These are phyloP conservation scores for Trametes gibbosa DNA, from an alignment of 768 basidiomycete genomes.

Conservation along the genomic window DNA sequence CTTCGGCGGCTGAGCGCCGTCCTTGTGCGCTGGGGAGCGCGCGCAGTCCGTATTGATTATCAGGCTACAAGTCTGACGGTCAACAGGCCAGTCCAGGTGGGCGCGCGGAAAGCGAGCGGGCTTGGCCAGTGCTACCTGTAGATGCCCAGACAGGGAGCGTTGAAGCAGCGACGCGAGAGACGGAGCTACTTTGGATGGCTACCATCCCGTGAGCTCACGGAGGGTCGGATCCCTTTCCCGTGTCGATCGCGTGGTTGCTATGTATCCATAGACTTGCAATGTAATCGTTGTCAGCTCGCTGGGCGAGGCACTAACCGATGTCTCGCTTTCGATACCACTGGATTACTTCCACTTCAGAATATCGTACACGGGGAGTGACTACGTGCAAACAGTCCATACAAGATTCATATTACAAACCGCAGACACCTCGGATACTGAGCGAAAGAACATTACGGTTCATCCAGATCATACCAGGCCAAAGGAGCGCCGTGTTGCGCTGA, in stretches of 20 bases:
- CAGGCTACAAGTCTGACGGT: no score
- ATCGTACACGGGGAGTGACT: background rate
- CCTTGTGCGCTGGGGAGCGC: no score
- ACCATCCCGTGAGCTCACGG: background rate
- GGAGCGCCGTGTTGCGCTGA: background rate
- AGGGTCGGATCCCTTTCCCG: background rate
- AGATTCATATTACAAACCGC: no score
- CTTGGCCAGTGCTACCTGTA: conserved; percentile 2
- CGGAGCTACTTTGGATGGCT: conserved; percentile 1
- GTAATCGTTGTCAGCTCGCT: background rate
- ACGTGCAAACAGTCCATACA: no score
- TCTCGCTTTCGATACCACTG: background rate
- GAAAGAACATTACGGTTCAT: no score
- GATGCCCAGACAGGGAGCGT: background rate
- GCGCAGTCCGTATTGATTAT: no score
- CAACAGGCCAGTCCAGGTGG: background rate
- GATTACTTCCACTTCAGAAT: background rate
- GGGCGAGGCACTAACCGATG: background rate
- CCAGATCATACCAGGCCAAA: no score
- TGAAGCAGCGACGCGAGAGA: background rate
- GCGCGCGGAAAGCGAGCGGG: background rate
- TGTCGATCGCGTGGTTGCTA: background rate
- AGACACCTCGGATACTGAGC: no score
- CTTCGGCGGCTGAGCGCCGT: no score
- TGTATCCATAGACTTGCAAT: background rate